Percentiles rank a stretch among this genome's conserved stretches.
These are phyloP conservation scores for Leccinum aurantiacum DNA, from an alignment of 768 basidiomycete genomes.

Conservation along the genomic window DNA sequence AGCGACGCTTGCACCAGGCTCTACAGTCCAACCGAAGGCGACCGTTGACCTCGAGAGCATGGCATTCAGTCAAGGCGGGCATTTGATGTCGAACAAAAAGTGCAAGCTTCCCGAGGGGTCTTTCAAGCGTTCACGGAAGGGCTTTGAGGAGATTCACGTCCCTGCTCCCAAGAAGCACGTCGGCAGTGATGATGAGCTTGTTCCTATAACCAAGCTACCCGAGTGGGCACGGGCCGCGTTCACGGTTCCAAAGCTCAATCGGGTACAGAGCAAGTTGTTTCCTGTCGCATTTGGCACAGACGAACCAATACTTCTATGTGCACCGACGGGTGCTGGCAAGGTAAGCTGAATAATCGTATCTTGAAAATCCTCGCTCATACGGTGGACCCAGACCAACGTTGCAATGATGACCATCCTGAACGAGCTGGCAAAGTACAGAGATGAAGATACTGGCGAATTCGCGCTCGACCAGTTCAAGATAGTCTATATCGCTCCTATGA, in stretches of 20 bases:
- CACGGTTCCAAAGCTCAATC: constrained; percentile 77
- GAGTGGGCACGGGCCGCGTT: constrained; percentile 89
- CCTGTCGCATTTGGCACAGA: constrained; percentile 94
- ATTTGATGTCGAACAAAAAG: constrained; percentile 98
- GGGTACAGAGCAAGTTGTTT: constrained; percentile 90
- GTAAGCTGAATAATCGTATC: constrained; percentile 41
- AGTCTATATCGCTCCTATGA: constrained; percentile 96
- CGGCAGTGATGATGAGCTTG: constrained; percentile 59
- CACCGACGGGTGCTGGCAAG: constrained; percentile 98
- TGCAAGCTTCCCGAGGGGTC: constrained; percentile 97
- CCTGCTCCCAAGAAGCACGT: constrained; percentile 85
- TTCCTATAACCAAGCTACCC: constrained; percentile 73
- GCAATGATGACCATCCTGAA: constrained; percentile 79
- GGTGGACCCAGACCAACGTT: constrained; percentile 73
- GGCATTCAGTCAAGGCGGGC: constrained; percentile 96
- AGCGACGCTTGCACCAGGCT: constrained; percentile 84
- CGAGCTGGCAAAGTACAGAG: constrained; percentile 85
- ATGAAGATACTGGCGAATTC: constrained; percentile 75
- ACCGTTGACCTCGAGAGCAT: constrained; percentile 89
- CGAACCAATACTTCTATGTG: constrained; percentile 93
- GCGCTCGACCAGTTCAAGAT: constrained; percentile 93
- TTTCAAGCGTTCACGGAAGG: constrained; percentile 94
- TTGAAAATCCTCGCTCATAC: constrained; percentile 8
- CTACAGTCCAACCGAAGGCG: constrained; percentile 79
- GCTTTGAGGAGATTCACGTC: constrained; percentile 97